Base-by-base conservation (phyloP, 306 rosid genomes). In the Albizia julibrissin region DNA sequence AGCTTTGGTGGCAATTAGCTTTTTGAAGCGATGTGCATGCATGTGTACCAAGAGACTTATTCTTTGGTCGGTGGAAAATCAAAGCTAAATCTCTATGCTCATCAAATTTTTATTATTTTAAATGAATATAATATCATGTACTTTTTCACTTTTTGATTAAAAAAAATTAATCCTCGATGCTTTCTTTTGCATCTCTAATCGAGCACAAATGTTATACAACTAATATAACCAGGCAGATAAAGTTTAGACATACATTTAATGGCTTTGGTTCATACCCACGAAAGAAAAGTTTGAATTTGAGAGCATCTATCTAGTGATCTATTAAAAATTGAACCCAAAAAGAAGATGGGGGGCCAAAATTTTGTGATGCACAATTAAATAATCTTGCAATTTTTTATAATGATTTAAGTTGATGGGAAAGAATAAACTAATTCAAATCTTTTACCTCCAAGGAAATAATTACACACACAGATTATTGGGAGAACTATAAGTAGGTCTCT, bases 51-150 rank as follows among this genome's bases (percentile, higher is more conserved):
- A 11, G 21, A 42, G 33, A 83, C 58, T 64, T 59, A 8, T 66
- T 61, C 78, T 73, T 84, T 75, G 84, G 88, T 84, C 80, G 86
- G 86, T 76, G 86, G 76, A 79, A 58, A 50, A 74, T 78, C 62
- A 87, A 87, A 87, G 88, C 71, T 44, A 50, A 26, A 46, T 61
- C 34, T 24, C 78, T 65, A 78, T 26, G 49, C 19, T 26, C 34
- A 44, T 87, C 74, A 56, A 79, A 52, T 77, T 49, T 68, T 69
- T 62, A 44, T 66, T 8, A 81, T 74, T 70, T 71, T 69, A 78
- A 65, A 26, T 72, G 46, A 18, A 74, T 79, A 80, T 54, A 75
- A 65, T 52, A 76, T 64, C 7, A 62, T 79, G 84, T 69, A 71
- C 86, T 71, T 84, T 84, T 87, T 29, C 75, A 73, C 84, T 79